Base-by-base conservation (phyloP, 2,329 filamentous ascomycete genomes). In the Pseudofabraea citricarpa region DNA sequence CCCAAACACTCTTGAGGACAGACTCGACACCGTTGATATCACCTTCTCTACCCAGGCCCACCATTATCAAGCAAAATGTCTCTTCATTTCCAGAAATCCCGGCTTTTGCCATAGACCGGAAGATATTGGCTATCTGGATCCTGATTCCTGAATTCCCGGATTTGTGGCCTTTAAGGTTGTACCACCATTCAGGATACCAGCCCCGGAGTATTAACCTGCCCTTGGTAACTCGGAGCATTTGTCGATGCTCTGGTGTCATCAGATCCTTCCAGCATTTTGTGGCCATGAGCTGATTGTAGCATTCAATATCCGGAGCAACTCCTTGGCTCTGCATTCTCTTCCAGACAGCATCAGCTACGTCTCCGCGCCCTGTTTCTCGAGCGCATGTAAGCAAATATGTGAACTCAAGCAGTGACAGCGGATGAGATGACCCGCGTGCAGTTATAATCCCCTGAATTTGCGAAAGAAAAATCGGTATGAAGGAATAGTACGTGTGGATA, bases 221-320 rank as follows among this genome's bases (percentile, higher is more conserved):
- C 47, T 46, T 48, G 51, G 44, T 56, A 38, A 55, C 57, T 69
- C 63, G 46, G 10, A 57, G 31, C n/a, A 43, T 36, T 22, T 50
- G 36, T 57, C 65, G 58, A 55, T 69, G 58, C 41, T 52, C 43
- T n/a, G 69, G 58, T 18, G 64, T 59, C 23, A 67, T 64, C 4
- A 59, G 54, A 24, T 60, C 58, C 23, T 73, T 60, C 70, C 72
- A 78, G 29, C 72, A 63, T 36, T 66, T 62, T 1, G 71, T 66
- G 15, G 68, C 69, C 62, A 82, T 69, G 44, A 70, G 74, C 46
- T 71, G 60, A 44, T 81, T 81, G 54, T 74, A 81, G 55, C 74
- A 77, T 44, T 64, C 61, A 3, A 67, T 52, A 52, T 75, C 70
- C 2, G 73, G 75, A 7, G 52, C 32, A 3, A 73, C 36, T 3